phyloP scores from a whole-genome alignment of 768 basidiomycete genomes.

The Mycena vulgaris region DNA sequence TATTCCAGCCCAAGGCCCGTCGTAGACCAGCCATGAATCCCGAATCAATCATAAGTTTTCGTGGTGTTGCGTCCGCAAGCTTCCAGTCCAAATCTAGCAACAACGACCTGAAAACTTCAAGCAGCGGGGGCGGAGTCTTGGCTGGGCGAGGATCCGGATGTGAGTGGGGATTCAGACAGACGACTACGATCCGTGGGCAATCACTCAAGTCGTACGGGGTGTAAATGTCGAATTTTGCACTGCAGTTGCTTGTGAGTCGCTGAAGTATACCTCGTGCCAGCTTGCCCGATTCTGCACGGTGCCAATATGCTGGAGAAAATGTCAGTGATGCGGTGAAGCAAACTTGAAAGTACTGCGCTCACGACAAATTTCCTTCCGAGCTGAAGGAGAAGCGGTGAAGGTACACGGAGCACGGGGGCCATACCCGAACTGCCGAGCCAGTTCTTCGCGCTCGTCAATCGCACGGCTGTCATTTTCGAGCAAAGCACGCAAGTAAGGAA shows the following conservation, averaged over 20 bases:
- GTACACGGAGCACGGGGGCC: conserved; percentile 42
- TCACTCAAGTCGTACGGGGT: conserved; percentile 14
- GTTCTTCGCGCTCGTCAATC: conserved; percentile 1
- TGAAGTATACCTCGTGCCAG: conserved; percentile 33
- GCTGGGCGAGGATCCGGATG: conserved; percentile 7
- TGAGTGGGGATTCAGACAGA: conserved; percentile 18
- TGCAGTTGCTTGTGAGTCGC: not conserved
- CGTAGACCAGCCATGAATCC: conserved; percentile 40
- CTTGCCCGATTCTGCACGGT: conserved; percentile 33
- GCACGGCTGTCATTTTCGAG: conserved; percentile 24
- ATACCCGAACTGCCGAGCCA: conserved; percentile 27
- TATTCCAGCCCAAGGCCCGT: conserved; percentile 37
- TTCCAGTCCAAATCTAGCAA: conserved; percentile 42
- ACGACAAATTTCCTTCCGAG: conserved; percentile 40
- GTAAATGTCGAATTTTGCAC: conserved; percentile 14
- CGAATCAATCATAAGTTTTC: conserved; percentile 41
- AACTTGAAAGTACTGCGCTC: not conserved
- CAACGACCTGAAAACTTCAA: conserved; percentile 31
- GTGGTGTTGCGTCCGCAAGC: conserved; percentile 48
- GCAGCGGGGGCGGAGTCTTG: conserved; percentile 25
- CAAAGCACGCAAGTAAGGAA: conserved; percentile 41
- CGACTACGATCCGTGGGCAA: not conserved
- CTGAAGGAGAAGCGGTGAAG: conserved; percentile 33
- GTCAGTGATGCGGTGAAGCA: not conserved
- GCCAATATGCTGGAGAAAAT: conserved; percentile 36